phyloP scores from a whole-genome alignment of 306 rosid species.

The Malus fusca region DNA sequence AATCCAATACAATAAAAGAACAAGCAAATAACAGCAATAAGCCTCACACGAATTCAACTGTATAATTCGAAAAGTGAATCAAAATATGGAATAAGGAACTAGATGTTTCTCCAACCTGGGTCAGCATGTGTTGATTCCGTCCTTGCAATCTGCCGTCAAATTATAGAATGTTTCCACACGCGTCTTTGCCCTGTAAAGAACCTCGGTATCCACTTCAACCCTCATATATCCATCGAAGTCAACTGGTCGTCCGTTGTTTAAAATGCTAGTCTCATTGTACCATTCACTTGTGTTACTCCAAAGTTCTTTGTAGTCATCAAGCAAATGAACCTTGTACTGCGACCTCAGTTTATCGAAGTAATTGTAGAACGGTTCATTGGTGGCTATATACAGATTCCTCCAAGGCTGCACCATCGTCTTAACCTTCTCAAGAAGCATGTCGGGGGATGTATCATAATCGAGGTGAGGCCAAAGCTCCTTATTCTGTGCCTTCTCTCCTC shows the following conservation, averaged over 20 bases:
- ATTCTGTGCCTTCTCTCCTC: conserved; percentile 86
- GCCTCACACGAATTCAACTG: conserved; percentile 25
- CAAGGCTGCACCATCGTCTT: conserved; percentile 72
- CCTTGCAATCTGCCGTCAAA: conserved; percentile 92
- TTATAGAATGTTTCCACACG: conserved; percentile 85
- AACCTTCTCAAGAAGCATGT: conserved; percentile 58
- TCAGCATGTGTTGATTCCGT: conserved; percentile 91
- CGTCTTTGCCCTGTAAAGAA: conserved; percentile 78
- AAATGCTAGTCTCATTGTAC: conserved; percentile 65
- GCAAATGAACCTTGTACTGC: conserved; percentile 80
- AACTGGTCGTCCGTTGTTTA: conserved; percentile 72
- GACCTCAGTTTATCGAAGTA: conserved; percentile 91
- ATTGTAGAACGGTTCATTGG: conserved; percentile 86
- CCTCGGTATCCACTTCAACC: conserved; percentile 95
- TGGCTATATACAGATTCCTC: conserved; percentile 86
- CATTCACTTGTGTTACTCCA: conserved; percentile 91
- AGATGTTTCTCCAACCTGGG: conserved; percentile 29
- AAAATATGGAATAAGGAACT: conserved; percentile 14
- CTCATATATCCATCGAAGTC: conserved; percentile 99
- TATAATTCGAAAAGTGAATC: conserved; percentile 33
- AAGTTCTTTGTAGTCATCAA: conserved; percentile 82
- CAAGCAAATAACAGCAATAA: conserved; percentile 29
- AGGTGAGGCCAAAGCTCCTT: conserved; percentile 91
- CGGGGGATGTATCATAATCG: conserved; percentile 79
- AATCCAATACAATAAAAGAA: conserved; percentile 38